phyloP scores from a whole-genome alignment of 2,329 filamentous ascomycete genomes.

The Ophiostoma pallidulum region DNA sequence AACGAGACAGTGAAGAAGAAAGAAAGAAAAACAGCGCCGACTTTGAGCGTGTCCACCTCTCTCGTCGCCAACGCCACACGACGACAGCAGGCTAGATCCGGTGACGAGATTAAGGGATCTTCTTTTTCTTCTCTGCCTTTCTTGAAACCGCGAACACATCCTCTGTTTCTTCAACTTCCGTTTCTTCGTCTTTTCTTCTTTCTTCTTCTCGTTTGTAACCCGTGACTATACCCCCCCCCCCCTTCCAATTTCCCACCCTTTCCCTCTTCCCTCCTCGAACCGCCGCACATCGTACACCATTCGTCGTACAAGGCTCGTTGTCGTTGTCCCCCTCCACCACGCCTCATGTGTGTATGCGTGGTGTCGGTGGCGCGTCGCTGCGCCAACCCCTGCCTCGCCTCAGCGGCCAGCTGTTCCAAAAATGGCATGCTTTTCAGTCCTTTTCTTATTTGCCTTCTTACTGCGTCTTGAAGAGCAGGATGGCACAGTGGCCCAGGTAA shows the following conservation, averaged over 20 bases:
- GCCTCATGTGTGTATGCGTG: no score
- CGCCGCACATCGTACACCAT: background rate
- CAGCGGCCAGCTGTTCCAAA: no score
- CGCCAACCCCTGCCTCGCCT: no score
- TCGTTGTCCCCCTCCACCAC: background rate
- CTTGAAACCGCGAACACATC: no score
- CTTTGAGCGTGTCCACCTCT: no score
- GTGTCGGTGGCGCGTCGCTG: no score
- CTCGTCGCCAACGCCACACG: no score
- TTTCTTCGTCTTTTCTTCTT: background rate
- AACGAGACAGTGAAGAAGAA: background rate
- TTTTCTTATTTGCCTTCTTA: constrained; percentile 33
- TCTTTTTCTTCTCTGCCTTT: no score
- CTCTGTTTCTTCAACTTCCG: no score
- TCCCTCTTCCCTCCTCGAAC: no score
- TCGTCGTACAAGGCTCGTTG: background rate
- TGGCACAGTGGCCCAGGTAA: constrained; percentile 96
- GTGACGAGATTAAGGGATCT: no score
- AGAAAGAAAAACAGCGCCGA: background rate
- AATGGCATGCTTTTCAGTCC: background rate
- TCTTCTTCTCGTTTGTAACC: background rate
- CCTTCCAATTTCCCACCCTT: background rate
- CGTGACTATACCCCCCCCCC: background rate
- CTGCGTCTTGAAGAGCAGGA: constrained; percentile 98
- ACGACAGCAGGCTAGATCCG: no score